phyloP scores from a whole-genome alignment of 1,284 basidiomycete genomes.

The Puccinia hordei region DNA sequence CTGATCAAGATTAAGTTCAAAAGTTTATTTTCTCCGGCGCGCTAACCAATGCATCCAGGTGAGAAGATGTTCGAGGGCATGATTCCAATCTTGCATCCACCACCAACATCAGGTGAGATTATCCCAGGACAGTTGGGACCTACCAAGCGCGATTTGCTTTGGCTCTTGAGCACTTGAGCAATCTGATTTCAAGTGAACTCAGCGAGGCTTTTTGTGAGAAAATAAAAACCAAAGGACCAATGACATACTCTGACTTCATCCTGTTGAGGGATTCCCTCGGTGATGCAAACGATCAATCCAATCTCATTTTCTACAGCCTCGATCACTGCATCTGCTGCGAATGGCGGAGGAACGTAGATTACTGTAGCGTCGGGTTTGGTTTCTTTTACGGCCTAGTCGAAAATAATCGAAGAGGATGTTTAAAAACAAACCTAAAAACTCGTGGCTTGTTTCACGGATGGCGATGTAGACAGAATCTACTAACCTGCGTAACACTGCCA shows the following conservation, averaged over 20 bases:
- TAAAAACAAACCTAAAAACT: background rate
- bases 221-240: slow-evolving; percentile 36
- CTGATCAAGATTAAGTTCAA: background rate
- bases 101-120: slow-evolving; percentile 74
- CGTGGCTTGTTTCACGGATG: background rate
- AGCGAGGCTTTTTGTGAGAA: background rate
- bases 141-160: slow-evolving; percentile 90
- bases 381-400: slow-evolving; percentile 74
- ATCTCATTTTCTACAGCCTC: slow-evolving; percentile 98
- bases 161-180: slow-evolving; percentile 87
- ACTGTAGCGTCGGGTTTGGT: slow-evolving; percentile 86
- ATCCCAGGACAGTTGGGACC: slow-evolving; percentile 98
- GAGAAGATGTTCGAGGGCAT: slow-evolving; percentile 69
- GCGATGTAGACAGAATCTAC: slow-evolving; percentile 41
- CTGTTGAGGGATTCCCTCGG: slow-evolving; percentile 92
- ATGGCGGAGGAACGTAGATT: slow-evolving; percentile 91
- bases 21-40: background rate
- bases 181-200: slow-evolving; percentile 64
- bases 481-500: slow-evolving; percentile 84
- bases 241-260: slow-evolving; percentile 81
- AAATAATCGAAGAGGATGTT: background rate
- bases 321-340: slow-evolving; percentile 89
- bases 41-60: slow-evolving; percentile 53
- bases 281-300: slow-evolving; percentile 92
- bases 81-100: slow-evolving; percentile 99